Percentiles rank a stretch among this genome's conserved stretches.
These are phyloP conservation scores for Raddia distichophylla DNA, from an alignment of 176 grass and related monocot genomes.

Conservation along the genomic window DNA sequence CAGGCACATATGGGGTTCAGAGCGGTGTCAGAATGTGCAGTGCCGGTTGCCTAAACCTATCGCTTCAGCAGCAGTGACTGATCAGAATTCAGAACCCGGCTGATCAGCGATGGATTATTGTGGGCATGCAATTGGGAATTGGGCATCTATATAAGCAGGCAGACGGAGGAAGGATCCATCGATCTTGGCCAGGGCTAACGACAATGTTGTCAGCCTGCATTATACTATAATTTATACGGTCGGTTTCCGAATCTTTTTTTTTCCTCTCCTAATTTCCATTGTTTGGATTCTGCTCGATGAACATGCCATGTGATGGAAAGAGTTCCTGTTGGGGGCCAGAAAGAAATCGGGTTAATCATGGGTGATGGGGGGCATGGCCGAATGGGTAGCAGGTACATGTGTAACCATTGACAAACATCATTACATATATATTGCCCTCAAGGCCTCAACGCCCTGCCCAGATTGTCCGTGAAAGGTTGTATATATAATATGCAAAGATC, in stretches of 20 bases:
- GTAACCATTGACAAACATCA: background rate
- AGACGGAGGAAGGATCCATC: conserved; percentile 20
- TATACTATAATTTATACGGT: conserved; percentile 4
- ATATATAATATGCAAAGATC: too few species aligned
- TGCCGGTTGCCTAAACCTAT: too few species aligned
- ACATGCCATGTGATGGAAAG: conserved; percentile 41
- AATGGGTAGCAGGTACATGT: background rate
- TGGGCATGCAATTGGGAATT: background rate
- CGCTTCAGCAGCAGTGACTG: too few species aligned
- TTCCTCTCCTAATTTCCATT: background rate
- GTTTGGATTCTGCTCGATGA: conserved; percentile 1
- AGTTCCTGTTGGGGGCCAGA: conserved; percentile 16
- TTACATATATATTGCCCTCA: too few species aligned
- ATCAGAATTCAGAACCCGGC: too few species aligned
- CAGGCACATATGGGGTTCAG: too few species aligned
- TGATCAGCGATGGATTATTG: too few species aligned
- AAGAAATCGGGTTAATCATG: background rate
- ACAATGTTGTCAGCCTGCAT: conserved; percentile 23
- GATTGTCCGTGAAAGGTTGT: too few species aligned
- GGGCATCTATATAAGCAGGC: background rate
- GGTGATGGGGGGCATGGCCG: background rate
- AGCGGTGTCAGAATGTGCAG: too few species aligned
- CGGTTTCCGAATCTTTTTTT: conserved; percentile 33
- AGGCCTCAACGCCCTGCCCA: too few species aligned
- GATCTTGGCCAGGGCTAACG: background rate